phyloP scores from a whole-genome alignment of 1,139 yeast species.

The Arxiozyma telluris region DNA sequence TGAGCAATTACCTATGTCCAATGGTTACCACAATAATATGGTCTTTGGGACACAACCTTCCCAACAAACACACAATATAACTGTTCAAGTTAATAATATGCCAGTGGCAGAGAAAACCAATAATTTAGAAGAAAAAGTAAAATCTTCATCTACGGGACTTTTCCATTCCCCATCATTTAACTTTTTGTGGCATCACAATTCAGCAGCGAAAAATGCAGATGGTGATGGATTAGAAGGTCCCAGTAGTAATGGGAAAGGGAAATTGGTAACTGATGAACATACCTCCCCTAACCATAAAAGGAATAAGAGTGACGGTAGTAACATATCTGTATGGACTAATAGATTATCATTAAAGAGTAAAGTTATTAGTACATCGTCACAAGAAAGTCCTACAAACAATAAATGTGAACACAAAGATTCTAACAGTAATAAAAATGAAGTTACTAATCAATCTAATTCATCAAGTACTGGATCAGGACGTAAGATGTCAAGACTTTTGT shows the following conservation, averaged over 20 bases:
- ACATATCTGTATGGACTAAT: conserved; percentile 16
- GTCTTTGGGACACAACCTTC: neutral
- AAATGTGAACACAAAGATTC: neutral
- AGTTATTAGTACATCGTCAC: conserved; percentile 7
- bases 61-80: neutral
- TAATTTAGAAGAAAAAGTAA: neutral
- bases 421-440: conserved; percentile 2
- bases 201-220: conserved; percentile 7
- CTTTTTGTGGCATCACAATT: conserved; percentile 16
- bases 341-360: conserved; percentile 13
- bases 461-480: conserved; percentile 15
- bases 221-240: neutral
- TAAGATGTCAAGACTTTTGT: conserved; percentile 22
- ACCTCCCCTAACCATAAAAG: conserved; percentile 11
- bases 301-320: conserved; percentile 17
- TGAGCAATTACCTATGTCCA: neutral
- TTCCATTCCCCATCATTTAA: conserved; percentile 17
- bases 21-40: neutral
- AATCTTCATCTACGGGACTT: conserved; percentile 1
- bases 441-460: conserved; percentile 4
- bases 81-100: neutral
- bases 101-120: neutral
- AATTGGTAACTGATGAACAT: neutral
- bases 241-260: neutral
- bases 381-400: conserved; percentile 6